Conservation (phyloP, 2,329 filamentous ascomycete species). For the Raffaelea arxii region DNA sequence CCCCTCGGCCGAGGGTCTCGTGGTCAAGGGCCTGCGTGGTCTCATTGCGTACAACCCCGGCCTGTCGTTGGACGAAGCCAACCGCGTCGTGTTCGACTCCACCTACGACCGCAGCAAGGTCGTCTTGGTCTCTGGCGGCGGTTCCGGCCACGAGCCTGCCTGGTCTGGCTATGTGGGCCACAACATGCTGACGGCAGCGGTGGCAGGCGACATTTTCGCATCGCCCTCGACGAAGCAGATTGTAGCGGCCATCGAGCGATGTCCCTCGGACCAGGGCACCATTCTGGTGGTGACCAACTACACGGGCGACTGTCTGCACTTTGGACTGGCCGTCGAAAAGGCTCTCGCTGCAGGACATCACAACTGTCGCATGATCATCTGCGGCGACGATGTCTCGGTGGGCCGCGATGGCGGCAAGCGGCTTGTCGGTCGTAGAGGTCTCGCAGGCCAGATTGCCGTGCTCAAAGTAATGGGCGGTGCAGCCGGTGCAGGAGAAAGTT, state of each 20-base stretch:
- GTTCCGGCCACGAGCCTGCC: slow-evolving; percentile 51
- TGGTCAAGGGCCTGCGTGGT: slow-evolving; percentile 40
- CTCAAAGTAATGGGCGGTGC: slow-evolving; percentile 48
- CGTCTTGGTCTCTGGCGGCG: slow-evolving; percentile 43
- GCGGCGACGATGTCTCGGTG: slow-evolving; percentile 57
- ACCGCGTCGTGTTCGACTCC: slow-evolving; percentile 42
- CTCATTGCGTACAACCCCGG: slow-evolving; percentile 43
- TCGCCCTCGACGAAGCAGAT: slow-evolving; percentile 55
- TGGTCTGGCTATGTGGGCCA: slow-evolving; percentile 55
- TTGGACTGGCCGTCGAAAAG: slow-evolving; percentile 49
- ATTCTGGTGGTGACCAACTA: slow-evolving; percentile 57
- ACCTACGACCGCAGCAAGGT: slow-evolving; percentile 33
- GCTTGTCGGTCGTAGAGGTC: slow-evolving; percentile 51
- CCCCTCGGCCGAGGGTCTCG: slow-evolving; percentile 41
- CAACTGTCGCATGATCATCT: slow-evolving; percentile 47
- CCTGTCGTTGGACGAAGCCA: slow-evolving; percentile 37
- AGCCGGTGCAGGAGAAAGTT: slow-evolving; percentile 32
- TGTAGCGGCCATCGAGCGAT: slow-evolving; percentile 44
- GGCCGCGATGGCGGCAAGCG: slow-evolving; percentile 44
- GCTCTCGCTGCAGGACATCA: slow-evolving; percentile 44
- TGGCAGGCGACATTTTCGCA: slow-evolving; percentile 54
- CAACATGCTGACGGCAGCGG: slow-evolving; percentile 52
- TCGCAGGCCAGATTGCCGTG: slow-evolving; percentile 51
- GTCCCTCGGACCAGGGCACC: slow-evolving; percentile 43
- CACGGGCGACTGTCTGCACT: slow-evolving; percentile 54